phyloP scores from a whole-genome alignment of 345 rosid species.

The Aegle marmelos region DNA sequence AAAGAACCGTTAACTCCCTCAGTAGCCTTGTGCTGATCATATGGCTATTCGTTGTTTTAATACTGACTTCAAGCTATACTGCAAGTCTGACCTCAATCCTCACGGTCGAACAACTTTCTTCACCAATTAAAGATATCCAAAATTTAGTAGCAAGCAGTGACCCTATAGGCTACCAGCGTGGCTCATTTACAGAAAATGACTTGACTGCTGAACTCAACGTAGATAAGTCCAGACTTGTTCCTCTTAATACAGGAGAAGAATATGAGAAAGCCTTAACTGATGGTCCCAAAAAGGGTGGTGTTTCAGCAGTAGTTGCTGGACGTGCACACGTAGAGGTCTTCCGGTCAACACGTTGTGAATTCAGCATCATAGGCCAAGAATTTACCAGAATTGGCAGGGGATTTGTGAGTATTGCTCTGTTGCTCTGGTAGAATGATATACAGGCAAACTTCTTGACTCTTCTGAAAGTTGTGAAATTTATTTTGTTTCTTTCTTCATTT shows the following conservation, averaged over 20 bases:
- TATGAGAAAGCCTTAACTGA: not conserved
- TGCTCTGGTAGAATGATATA: not conserved
- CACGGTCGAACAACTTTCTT: slow-evolving; percentile 22
- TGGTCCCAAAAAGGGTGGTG: slow-evolving; percentile 14
- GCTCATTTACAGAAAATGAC: slow-evolving; percentile 13
- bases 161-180: slow-evolving; percentile 15
- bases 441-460: not conserved
- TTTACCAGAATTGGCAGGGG: slow-evolving; percentile 22
- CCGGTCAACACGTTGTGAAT: slow-evolving; percentile 12
- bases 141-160: not conserved
- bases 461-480: not conserved
- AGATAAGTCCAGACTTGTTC: slow-evolving; percentile 7
- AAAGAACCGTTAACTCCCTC: slow-evolving; percentile 8
- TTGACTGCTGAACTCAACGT: slow-evolving; percentile 8
- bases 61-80: slow-evolving; percentile 29
- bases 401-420: slow-evolving; percentile 14
- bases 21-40: slow-evolving; percentile 16
- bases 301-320: slow-evolving; percentile 23
- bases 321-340: slow-evolving; percentile 14
- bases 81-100: slow-evolving; percentile 25
- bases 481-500: not conserved
- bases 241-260: slow-evolving; percentile 10
- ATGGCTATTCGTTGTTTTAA: slow-evolving; percentile 20
- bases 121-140: not conserved
- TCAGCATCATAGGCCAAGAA: slow-evolving; percentile 15